Evolutionary conservation across 2,329 filamentous ascomycete genomes (phyloP).

Genomic region (Grosmannia huntii): DNA sequence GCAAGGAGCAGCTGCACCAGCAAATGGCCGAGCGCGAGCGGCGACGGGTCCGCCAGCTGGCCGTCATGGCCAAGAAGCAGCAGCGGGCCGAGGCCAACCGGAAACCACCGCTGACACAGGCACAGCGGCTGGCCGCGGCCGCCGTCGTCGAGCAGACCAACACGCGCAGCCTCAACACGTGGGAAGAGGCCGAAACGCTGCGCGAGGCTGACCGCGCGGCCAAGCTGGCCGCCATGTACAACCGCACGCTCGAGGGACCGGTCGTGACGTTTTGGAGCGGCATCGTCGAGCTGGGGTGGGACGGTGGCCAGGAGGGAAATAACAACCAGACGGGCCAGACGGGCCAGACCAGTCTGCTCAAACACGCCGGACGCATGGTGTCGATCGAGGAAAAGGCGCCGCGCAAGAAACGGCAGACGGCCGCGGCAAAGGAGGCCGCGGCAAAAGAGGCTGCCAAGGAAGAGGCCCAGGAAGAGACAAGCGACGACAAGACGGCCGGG

Average conservation of each 20-base stretch:
- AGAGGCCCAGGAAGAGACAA: background rate
- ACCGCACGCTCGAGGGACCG: conserved; percentile 74
- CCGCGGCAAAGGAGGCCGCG: conserved; percentile 1
- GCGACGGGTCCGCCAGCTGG: conserved; percentile 57
- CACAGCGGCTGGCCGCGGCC: conserved; percentile 70
- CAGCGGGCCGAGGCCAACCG: conserved; percentile 62
- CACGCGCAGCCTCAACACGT: conserved; percentile 78
- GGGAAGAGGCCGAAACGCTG: conserved; percentile 86
- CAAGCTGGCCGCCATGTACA: conserved; percentile 77
- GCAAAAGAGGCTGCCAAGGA: background rate
- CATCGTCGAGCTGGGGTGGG: conserved; percentile 53
- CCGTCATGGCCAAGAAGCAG: conserved; percentile 52
- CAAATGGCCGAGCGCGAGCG: conserved; percentile 64
- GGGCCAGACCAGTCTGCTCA: conserved; percentile 39
- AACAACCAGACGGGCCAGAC: conserved; percentile 30
- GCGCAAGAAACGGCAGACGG: conserved; percentile 36
- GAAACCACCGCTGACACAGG: conserved; percentile 76
- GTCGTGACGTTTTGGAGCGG: conserved; percentile 92
- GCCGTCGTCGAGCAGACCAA: conserved; percentile 75
- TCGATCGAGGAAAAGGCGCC: conserved; percentile 46
- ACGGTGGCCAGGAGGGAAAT: no score
- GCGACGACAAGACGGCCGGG: background rate
- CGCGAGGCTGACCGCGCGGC: conserved; percentile 72
- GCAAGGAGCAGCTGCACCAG: conserved; percentile 50
- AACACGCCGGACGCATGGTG: conserved; percentile 53